Base-by-base conservation (phyloP, 2,329 filamentous ascomycete species). In the Diplocarpon mali region DNA sequence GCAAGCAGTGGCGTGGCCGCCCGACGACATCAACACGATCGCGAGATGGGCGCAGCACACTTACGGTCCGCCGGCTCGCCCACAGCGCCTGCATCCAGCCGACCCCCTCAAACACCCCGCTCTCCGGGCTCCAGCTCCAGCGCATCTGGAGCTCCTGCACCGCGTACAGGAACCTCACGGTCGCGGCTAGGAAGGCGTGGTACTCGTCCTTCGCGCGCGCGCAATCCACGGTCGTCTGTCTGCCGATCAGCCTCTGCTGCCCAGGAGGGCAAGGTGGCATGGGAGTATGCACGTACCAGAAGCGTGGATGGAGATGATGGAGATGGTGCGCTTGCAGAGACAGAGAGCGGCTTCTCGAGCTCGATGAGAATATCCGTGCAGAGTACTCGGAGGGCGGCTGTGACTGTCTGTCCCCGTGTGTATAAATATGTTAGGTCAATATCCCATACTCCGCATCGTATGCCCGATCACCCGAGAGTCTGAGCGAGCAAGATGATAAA, bases 61-160 rank as follows among this genome's bases (percentile, higher is more conserved):
- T 38, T 40, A 61, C 60, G 16, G 42, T 42, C 16, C 38, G 51
- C 46, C 60, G 50, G 51, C 57, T 60, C 41, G 60, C 60, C 60
- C 60, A 62, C 20, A 61, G 41, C 5, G 49, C 45, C 47, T 62
- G 60, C 48, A 62, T 46, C 52, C 54, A 60, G 5, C 40, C 47
- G 30, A 62, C 30, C 1, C 43, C 50, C 35, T 53, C 47, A 46
- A 49, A 53, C 8, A 60, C 54, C 10, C 32, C 37, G 40, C 55
- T 57, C 6, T 53, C 39, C 7, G 20, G 30, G 12, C 40, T 39
- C 54, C 53, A 60, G 2, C 36, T 35, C 44, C 48, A 55, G 6
- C 29, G 17, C 47, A 54, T 50, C 49, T 61, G 54, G 17, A 38
- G 46, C 29, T 60, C 57, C 17, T 61, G 56, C 4, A 62, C 47